These are phyloP conservation scores for Coprinopsis strossmayeri DNA, from an alignment of 768 basidiomycete genomes.

Conservation along the genomic window DNA sequence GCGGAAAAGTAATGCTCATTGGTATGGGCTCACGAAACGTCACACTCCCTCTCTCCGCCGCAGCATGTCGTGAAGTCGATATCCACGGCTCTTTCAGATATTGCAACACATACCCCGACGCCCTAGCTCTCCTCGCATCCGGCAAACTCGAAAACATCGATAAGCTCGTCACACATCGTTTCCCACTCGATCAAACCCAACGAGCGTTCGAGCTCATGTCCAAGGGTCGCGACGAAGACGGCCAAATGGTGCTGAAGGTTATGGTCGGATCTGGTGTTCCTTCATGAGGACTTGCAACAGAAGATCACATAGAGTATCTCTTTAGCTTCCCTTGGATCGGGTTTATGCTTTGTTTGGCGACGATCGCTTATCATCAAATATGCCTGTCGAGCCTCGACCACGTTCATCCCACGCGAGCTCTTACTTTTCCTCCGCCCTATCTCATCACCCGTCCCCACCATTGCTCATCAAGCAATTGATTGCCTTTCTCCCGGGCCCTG, in stretches of 20 bases:
- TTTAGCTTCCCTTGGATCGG: too few relatives aligned
- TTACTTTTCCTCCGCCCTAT: too few relatives aligned
- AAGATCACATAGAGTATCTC: not conserved
- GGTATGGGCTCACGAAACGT: constrained; percentile 92
- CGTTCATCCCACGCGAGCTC: too few relatives aligned
- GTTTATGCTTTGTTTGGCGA: too few relatives aligned
- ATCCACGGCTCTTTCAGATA: constrained; percentile 90
- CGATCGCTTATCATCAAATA: too few relatives aligned
- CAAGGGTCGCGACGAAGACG: constrained; percentile 71
- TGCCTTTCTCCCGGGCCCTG: too few relatives aligned
- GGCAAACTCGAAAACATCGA: constrained; percentile 59
- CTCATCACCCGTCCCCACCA: too few relatives aligned
- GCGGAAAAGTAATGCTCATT: constrained; percentile 88
- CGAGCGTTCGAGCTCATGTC: constrained; percentile 80
- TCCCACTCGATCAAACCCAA: constrained; percentile 55
- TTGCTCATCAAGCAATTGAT: too few relatives aligned
- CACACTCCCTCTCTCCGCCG: constrained; percentile 74
- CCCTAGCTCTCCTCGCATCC: constrained; percentile 65
- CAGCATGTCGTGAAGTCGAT: constrained; percentile 87
- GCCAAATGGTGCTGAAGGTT: constrained; percentile 84
- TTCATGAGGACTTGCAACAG: not conserved
- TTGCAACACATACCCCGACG: constrained; percentile 86
- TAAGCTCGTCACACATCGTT: constrained; percentile 77
- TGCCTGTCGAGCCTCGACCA: too few relatives aligned
- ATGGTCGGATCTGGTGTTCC: constrained; percentile 47